Evolutionary conservation across 208 protist species (phyloP).

Genomic region (Acanthamoeba culbertsoni): DNA sequence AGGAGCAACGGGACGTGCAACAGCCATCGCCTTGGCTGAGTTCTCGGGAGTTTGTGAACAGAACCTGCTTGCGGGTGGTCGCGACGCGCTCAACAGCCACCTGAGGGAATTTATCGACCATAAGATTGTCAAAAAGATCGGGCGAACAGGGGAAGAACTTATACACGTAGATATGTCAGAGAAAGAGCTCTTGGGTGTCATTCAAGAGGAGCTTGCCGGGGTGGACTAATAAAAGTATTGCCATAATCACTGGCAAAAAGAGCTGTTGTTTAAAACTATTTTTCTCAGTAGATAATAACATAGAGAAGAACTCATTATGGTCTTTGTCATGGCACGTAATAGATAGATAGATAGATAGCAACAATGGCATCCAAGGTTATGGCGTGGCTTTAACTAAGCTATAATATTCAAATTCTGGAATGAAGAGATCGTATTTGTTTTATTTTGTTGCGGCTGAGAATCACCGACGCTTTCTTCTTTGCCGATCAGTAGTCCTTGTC

Average conservation of each 20-base stretch:
- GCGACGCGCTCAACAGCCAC: not conserved
- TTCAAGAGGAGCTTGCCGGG: not conserved
- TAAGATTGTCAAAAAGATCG: conserved; percentile 17
- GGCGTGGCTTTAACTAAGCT: too few relatives aligned
- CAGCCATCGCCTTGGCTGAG: conserved; percentile 11
- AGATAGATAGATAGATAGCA: too few relatives aligned
- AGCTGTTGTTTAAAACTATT: not conserved
- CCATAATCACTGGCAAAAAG: too few relatives aligned
- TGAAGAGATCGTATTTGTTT: not conserved
- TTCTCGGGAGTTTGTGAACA: conserved; percentile 43
- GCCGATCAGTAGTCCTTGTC: conserved; percentile 51
- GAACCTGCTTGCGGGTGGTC: conserved; percentile 2
- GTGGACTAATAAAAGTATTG: not conserved
- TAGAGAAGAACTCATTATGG: not conserved
- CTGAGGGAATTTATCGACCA: conserved; percentile 23
- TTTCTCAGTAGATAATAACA: not conserved
- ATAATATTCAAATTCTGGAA: not conserved
- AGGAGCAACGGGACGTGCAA: not conserved
- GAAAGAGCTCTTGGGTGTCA: not conserved
- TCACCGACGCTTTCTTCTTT: too few relatives aligned
- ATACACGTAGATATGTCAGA: conserved; percentile 25
- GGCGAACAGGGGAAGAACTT: not conserved
- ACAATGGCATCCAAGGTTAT: too few relatives aligned
- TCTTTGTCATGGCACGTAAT: too few relatives aligned
- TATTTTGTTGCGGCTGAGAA: not conserved